Conservation (phyloP, 257 asterid species). For the Solanum chiquidenum region DNA sequence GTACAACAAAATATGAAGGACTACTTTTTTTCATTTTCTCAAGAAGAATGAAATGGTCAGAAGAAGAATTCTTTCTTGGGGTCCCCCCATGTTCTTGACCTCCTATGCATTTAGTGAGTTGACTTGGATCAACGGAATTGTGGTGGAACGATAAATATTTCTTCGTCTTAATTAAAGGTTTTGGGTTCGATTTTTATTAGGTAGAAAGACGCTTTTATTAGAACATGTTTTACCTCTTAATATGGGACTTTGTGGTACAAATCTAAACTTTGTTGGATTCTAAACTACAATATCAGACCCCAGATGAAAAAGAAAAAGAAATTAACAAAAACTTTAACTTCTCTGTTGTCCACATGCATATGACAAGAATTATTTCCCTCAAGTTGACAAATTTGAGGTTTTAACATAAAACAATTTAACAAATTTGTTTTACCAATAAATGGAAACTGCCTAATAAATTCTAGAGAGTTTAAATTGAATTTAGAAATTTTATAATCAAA, state of each 20-base stretch:
- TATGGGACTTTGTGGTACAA: accelerated
- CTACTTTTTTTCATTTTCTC: not conserved
- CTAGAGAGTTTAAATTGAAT: not conserved
- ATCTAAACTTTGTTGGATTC: no score
- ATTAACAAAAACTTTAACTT: no score
- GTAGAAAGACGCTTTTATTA: accelerated
- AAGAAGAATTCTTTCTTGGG: not conserved
- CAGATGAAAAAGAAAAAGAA: no score
- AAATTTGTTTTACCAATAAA: not conserved
- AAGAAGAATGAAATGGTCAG: not conserved
- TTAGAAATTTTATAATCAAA: not conserved
- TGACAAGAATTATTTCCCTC: not conserved
- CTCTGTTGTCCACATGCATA: not conserved
- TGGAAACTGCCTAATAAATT: not conserved
- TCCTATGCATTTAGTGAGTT: not conserved
- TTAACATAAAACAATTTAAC: not conserved
- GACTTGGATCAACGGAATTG: accelerated
- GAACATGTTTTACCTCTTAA: accelerated
- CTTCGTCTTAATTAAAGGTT: no score
- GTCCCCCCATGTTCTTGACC: not conserved
- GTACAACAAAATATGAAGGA: not conserved
- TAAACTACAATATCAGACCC: no score
- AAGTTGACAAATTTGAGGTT: not conserved
- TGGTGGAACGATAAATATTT: no score
- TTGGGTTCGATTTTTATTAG: accelerated